A percentile compares a stretch with the other conserved stretches of the same genome.
phyloP scores from a whole-genome alignment of 768 basidiomycete species.

The Suillus decipiens region DNA sequence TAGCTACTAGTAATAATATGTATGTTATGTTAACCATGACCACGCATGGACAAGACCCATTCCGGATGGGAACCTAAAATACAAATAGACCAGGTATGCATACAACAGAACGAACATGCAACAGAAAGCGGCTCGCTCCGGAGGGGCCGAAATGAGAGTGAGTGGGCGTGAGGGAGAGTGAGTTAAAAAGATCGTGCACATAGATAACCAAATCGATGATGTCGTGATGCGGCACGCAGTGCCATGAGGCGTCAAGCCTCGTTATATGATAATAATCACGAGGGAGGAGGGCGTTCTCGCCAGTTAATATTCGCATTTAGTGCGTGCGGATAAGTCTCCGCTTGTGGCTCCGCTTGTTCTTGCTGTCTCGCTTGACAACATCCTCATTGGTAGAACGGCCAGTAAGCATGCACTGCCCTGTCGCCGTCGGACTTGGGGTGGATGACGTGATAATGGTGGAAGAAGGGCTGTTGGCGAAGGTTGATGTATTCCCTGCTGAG shows the following conservation, averaged over 20 bases:
- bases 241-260: neutral
- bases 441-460: slow-evolving; percentile 1
- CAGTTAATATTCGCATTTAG: neutral
- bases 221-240: neutral
- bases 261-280: neutral
- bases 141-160: neutral
- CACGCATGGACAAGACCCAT: neutral
- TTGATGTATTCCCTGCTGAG: neutral
- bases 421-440: slow-evolving; percentile 11
- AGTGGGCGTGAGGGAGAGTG: neutral
- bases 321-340: slow-evolving; percentile 23
- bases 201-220: slow-evolving; percentile 2
- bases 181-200: neutral
- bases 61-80: neutral
- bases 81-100: neutral
- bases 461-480: neutral
- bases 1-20: neutral
- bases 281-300: slow-evolving; percentile 1
- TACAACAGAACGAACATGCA: neutral
- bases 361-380: slow-evolving; percentile 21
- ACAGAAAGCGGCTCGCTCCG: neutral
- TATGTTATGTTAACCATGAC: slow-evolving; percentile 2
- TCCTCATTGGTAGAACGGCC: slow-evolving; percentile 15
- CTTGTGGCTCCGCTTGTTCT: slow-evolving; percentile 23
- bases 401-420: slow-evolving; percentile 21